Evolutionary conservation across 805 yeast genomes (phyloP).

Genomic region (Yamadazyma scolyti): DNA sequence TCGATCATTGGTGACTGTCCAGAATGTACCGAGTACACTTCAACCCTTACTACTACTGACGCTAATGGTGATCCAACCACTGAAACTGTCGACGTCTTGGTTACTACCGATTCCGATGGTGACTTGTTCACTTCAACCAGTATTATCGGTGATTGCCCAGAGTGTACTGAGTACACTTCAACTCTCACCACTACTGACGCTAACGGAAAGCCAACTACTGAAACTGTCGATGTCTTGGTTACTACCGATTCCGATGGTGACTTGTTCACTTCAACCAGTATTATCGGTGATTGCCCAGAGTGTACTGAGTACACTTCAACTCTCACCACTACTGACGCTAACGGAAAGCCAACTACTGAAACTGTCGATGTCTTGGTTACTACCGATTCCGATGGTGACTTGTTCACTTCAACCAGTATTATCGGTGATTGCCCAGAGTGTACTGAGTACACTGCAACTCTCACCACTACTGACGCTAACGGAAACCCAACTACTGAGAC

Average conservation of each 20-base stretch:
- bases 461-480: slow-evolving; percentile 1
- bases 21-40: slow-evolving; percentile 2
- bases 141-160: slow-evolving; percentile 2
- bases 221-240: slow-evolving; percentile 11
- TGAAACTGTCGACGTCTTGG: slow-evolving; percentile 12
- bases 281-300: slow-evolving; percentile 3
- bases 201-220: too few species aligned
- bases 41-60: slow-evolving; percentile 11
- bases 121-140: slow-evolving; percentile 5
- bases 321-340: slow-evolving; percentile 10
- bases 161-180: slow-evolving; percentile 6
- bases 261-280: too few species aligned
- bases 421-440: slow-evolving; percentile 4
- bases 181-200: too few species aligned
- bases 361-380: slow-evolving; percentile 13
- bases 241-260: slow-evolving; percentile 10
- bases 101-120: slow-evolving; percentile 14
- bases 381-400: slow-evolving; percentile 12
- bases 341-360: slow-evolving; percentile 11
- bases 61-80: slow-evolving; percentile 11
- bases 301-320: slow-evolving; percentile 5
- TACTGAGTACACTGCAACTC: slow-evolving; percentile 10
- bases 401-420: slow-evolving; percentile 4
- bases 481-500: not conserved
- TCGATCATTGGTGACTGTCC: slow-evolving; percentile 1